Evolutionary conservation across 2,329 filamentous ascomycete genomes (phyloP).

Genomic region (Neopestalotiopsis sp.): DNA sequence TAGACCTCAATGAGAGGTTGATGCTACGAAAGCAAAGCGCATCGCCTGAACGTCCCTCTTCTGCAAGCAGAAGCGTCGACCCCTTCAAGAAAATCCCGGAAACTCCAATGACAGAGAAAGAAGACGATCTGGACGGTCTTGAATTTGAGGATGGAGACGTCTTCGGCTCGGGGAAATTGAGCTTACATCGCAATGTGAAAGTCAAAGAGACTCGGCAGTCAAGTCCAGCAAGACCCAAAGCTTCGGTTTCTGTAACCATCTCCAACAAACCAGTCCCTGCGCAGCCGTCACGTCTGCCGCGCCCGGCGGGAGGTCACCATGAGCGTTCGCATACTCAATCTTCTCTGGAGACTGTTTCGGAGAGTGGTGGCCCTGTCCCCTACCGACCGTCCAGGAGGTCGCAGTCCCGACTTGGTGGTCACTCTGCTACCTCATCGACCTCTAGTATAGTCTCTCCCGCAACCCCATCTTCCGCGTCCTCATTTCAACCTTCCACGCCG

Average conservation of each 20-base stretch:
- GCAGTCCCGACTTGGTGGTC: conserved; percentile 66
- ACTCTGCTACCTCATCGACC: conserved; percentile 72
- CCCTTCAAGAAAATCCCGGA: conserved; percentile 31
- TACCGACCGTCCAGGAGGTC: conserved; percentile 62
- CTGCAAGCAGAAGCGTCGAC: conserved; percentile 39
- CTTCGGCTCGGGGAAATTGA: conserved; percentile 80
- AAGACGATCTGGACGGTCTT: conserved; percentile 85
- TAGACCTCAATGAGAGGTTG: conserved; percentile 82
- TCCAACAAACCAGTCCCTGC: conserved; percentile 72
- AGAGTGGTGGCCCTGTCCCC: conserved; percentile 77
- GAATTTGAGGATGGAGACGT: conserved; percentile 85
- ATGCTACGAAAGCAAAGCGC: conserved; percentile 70
- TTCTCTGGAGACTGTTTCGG: conserved; percentile 89
- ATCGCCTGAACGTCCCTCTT: conserved; percentile 56
- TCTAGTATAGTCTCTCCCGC: conserved; percentile 67
- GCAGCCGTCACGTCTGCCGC: conserved; percentile 73
- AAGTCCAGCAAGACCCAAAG: conserved; percentile 74
- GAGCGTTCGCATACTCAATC: conserved; percentile 72
- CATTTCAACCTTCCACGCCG: conserved; percentile 63
- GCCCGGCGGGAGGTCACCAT: conserved; percentile 69
- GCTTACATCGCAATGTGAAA: conserved; percentile 89
- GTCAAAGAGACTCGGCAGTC: conserved; percentile 73
- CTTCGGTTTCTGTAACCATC: conserved; percentile 87
- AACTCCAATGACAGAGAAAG: conserved; percentile 53
- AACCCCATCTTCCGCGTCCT: conserved; percentile 58